Evolutionary conservation across 164 flowering plant genomes (phyloP), one percentile per base, ranked within the genome.

Genomic region (Nelumbo lutea): DNA sequence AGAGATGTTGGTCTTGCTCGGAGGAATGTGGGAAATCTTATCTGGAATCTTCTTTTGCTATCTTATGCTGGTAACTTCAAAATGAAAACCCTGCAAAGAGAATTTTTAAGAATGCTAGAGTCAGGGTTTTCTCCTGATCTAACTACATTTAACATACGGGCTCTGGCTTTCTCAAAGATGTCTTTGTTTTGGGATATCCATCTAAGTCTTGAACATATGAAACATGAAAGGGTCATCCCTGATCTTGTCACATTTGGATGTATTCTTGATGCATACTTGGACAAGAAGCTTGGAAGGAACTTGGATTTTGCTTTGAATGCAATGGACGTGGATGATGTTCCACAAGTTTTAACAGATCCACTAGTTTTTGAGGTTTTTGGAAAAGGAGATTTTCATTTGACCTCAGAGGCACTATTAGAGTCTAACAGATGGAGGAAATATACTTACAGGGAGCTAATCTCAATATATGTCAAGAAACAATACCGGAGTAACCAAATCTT

Each of bases 161-260:
- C 88, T 6, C 60, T 92, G 72, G 97, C 97, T 5, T 95, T 89
- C 75, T 89, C 96, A 9, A 88, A 79, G 70, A 95, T 95, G 96
- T 75, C 81, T 56, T 72, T 95, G 79, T 81, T 91, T 27, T 91
- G 96, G 93, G 98, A 95, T 81, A 91, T 95, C 58, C 97, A 91
- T 79, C 74, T 95, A 61, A 89, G 85, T 72, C 82, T 95, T 14
- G 86, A 90, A 58, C 98, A 95, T 75, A 90, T 95, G 98, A 86
- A 72, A 55, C 90, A 85, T 74, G 82, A 76, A 52, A 79, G 62
- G 0, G 81, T 91, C 41, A 76, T 61, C 64, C 93, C 96, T 68
- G 97, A 95, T 81, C 83, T 95, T 72, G 96, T 94, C 61, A 94
- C 97, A n/a, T 90, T 82, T 79, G 96, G 98, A 52, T 87, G 93